These are phyloP conservation scores for Geosmithia putterillii DNA, from an alignment of 2,329 filamentous ascomycete species.

Conservation along the genomic window DNA sequence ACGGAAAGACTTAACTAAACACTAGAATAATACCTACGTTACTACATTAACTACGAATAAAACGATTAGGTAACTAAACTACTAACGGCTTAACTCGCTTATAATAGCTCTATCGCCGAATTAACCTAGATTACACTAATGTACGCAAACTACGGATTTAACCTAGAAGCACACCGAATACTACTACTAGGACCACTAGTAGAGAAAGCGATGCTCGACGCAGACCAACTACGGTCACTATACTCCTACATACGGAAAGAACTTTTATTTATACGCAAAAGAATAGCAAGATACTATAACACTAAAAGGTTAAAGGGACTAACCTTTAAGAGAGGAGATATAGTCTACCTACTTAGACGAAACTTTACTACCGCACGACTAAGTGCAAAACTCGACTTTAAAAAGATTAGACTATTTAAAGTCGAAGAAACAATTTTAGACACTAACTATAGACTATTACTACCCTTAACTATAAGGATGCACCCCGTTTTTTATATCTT, in stretches of 20 bases:
- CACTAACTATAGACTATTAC: slow-evolving; percentile 8
- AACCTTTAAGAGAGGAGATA: slow-evolving; percentile 5
- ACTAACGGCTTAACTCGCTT: slow-evolving; percentile 1
- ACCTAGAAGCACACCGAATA: slow-evolving; percentile 1
- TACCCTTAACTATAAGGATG: slow-evolving; percentile 4
- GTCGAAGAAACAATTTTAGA: slow-evolving; percentile 6
- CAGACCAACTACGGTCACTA: slow-evolving; percentile 3
- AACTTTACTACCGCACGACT: slow-evolving; percentile 4
- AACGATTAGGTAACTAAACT: slow-evolving; percentile 2
- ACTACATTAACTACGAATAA: slow-evolving; percentile 4
- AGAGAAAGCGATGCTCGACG: slow-evolving; percentile 3
- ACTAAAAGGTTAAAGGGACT: slow-evolving; percentile 6
- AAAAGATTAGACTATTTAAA: slow-evolving; percentile 8
- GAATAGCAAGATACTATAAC: slow-evolving; percentile 7
- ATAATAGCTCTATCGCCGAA: slow-evolving; percentile 1
- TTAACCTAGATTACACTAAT: slow-evolving; percentile 1
- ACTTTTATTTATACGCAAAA: slow-evolving; percentile 3
- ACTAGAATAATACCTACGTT: slow-evolving; percentile 2
- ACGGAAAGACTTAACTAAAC: slow-evolving; percentile 2
- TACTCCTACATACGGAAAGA: slow-evolving; percentile 4
- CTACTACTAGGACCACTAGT: not conserved
- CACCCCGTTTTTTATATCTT: slow-evolving; percentile 10
- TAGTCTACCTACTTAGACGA: slow-evolving; percentile 4
- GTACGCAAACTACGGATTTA: slow-evolving; percentile 4
- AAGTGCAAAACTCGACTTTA: slow-evolving; percentile 6